These are phyloP conservation scores for Cryptococcus sp. DNA, from an alignment of 1,284 basidiomycete genomes.

Conservation along the genomic window DNA sequence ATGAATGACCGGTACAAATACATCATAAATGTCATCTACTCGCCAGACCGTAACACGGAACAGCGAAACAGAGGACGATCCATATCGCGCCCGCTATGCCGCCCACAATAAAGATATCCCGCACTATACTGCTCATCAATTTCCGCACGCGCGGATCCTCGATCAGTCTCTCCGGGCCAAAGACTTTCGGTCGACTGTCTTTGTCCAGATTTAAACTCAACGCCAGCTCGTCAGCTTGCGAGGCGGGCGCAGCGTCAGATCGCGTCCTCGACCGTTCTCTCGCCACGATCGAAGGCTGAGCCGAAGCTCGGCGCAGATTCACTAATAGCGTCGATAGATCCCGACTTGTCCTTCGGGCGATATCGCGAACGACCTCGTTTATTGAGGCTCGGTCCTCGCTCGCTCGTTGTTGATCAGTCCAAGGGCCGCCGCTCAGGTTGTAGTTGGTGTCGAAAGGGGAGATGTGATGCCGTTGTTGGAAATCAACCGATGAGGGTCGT, in stretches of 20 bases:
- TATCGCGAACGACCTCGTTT: too few species aligned
- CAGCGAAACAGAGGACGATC: constrained; percentile 36
- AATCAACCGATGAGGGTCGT: neutral
- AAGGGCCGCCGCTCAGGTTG: too few species aligned
- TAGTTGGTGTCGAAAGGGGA: constrained; percentile 5
- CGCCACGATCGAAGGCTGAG: neutral
- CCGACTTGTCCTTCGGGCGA: constrained; percentile 8
- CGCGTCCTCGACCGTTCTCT: constrained; percentile 1
- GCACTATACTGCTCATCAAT: constrained; percentile 29
- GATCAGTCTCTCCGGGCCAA: constrained; percentile 39
- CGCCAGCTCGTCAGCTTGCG: neutral
- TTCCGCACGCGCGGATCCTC: constrained; percentile 36
- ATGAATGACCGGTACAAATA: neutral
- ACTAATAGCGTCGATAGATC: constrained; percentile 9
- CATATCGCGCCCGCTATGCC: constrained; percentile 19
- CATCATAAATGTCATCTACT: too few species aligned
- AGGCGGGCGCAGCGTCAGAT: constrained; percentile 2
- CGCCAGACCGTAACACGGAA: constrained; percentile 29
- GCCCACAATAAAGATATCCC: constrained; percentile 40
- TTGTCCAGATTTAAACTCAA: neutral
- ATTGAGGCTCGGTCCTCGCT: too few species aligned
- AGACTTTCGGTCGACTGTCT: constrained; percentile 17
- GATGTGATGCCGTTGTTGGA: neutral
- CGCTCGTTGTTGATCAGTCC: too few species aligned
- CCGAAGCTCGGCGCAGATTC: constrained; percentile 2